Percentiles rank a stretch among this genome's conserved stretches.
phyloP scores from a whole-genome alignment of 2,329 filamentous ascomycete species.

The Colletotrichum sansevieriae region DNA sequence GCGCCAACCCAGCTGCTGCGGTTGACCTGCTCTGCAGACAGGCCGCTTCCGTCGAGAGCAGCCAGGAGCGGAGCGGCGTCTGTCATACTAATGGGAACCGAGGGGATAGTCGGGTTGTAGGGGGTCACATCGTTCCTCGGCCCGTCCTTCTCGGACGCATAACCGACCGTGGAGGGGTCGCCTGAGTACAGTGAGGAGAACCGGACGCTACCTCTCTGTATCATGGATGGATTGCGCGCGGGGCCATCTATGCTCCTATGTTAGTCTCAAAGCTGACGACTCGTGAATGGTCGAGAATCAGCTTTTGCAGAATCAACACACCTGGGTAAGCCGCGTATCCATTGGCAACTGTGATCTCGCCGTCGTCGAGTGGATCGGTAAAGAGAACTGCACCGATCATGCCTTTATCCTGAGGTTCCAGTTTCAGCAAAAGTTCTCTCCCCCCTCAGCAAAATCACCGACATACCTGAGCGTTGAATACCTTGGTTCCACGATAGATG shows the following conservation, averaged over 20 bases:
- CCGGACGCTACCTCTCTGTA: slow-evolving; percentile 34
- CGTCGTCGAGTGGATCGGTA: slow-evolving; percentile 27
- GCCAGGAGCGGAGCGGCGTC: slow-evolving; percentile 22
- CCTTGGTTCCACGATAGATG: slow-evolving; percentile 29
- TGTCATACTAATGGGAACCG: slow-evolving; percentile 31
- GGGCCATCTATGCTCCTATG: background rate
- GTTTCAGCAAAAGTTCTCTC: background rate
- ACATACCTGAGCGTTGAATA: slow-evolving; percentile 27
- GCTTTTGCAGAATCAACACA: background rate
- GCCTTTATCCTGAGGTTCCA: slow-evolving; percentile 10
- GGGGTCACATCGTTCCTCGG: slow-evolving; percentile 28
- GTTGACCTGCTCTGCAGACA: slow-evolving; percentile 26
- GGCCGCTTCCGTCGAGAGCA: slow-evolving; percentile 19
- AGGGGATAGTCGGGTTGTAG: slow-evolving; percentile 28
- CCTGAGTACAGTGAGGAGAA: slow-evolving; percentile 31
- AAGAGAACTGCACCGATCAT: slow-evolving; percentile 33
- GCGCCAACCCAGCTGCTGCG: slow-evolving; percentile 30
- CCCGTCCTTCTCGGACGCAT: slow-evolving; percentile 30
- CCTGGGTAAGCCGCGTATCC: slow-evolving; percentile 29
- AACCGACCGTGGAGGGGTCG: slow-evolving; percentile 25
- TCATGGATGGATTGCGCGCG: slow-evolving; percentile 29
- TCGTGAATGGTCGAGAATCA: too few relatives aligned
- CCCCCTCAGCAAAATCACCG: background rate
- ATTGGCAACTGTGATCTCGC: slow-evolving; percentile 34
- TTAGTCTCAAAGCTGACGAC: background rate